A percentile compares a stretch with the other conserved stretches of the same genome.
phyloP scores from a whole-genome alignment of 345 rosid species.

The Turnera subulata region DNA sequence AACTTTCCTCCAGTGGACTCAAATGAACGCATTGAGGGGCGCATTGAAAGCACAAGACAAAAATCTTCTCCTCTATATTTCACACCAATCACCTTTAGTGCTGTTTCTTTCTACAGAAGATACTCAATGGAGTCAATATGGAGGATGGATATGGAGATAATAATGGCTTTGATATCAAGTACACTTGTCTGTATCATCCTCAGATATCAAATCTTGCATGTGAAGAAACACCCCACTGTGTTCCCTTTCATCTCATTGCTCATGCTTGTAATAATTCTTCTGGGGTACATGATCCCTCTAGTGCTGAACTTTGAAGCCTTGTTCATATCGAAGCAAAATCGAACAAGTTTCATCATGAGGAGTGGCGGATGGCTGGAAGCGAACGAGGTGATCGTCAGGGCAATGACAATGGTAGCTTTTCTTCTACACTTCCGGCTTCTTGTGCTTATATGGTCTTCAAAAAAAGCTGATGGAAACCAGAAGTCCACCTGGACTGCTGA shows the following conservation, averaged over 20 bases:
- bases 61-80: slow-evolving; percentile 3
- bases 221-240: slow-evolving; percentile 14
- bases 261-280: slow-evolving; percentile 20
- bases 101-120: slow-evolving; percentile 6
- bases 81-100: slow-evolving; percentile 5
- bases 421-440: slow-evolving; percentile 26
- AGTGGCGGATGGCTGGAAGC: slow-evolving; percentile 15
- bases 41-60: slow-evolving; percentile 1
- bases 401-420: slow-evolving; percentile 17
- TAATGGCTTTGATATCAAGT: slow-evolving; percentile 16
- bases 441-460: slow-evolving; percentile 15
- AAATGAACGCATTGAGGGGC: slow-evolving; percentile 11
- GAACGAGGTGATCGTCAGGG: slow-evolving; percentile 24
- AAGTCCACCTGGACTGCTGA: slow-evolving; percentile 24
- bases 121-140: slow-evolving; percentile 1
- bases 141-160: slow-evolving; percentile 26
- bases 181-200: slow-evolving; percentile 19
- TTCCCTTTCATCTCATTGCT: slow-evolving; percentile 17
- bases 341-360: background rate
- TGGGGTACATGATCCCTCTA: slow-evolving; percentile 21
- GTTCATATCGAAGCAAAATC: slow-evolving; percentile 6
- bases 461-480: slow-evolving; percentile 4
- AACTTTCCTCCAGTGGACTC: slow-evolving; percentile 21
- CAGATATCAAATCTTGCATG: slow-evolving; percentile 18
- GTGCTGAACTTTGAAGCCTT: slow-evolving; percentile 26